Evolutionary conservation across 2,329 filamentous ascomycete species (phyloP).

Genomic region (Neonectria coccinea): DNA sequence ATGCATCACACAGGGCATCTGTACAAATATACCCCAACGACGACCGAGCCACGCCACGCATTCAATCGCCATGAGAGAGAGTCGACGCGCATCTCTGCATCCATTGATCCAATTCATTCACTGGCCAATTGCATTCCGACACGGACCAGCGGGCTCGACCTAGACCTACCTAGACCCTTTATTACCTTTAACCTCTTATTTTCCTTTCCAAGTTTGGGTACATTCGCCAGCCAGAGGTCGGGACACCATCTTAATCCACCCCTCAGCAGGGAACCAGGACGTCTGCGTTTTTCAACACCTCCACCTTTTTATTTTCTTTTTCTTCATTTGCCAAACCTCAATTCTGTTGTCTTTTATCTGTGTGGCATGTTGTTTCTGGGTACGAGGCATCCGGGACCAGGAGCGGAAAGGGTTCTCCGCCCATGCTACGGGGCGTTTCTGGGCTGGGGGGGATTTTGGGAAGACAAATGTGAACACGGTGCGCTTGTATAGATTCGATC

Average conservation of each 20-base stretch:
- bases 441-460: slow-evolving; percentile 43
- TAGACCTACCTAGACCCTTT: slow-evolving; percentile 47
- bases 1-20: slow-evolving; percentile 47
- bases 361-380: slow-evolving; percentile 46
- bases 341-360: slow-evolving; percentile 36
- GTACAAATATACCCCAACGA: slow-evolving; percentile 48
- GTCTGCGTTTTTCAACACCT: slow-evolving; percentile 33
- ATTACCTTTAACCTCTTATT: slow-evolving; percentile 44
- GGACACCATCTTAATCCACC: slow-evolving; percentile 41
- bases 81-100: slow-evolving; percentile 41
- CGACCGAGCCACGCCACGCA: slow-evolving; percentile 40
- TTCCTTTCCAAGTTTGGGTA: slow-evolving; percentile 45
- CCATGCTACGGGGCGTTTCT: slow-evolving; percentile 47
- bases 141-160: slow-evolving; percentile 41
- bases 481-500: slow-evolving; percentile 48
- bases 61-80: slow-evolving; percentile 40
- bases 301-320: slow-evolving; percentile 14
- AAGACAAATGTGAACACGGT: slow-evolving; percentile 48
- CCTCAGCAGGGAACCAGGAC: slow-evolving; percentile 37
- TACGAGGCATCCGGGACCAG: slow-evolving; percentile 45
- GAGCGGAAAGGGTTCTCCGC: slow-evolving; percentile 43
- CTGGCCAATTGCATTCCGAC: slow-evolving; percentile 39
- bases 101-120: slow-evolving; percentile 39
- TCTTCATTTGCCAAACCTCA: slow-evolving; percentile 20
- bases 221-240: slow-evolving; percentile 40